These are phyloP conservation scores for Myxozyma geophila DNA, from an alignment of 805 yeast genomes.

Conservation along the genomic window DNA sequence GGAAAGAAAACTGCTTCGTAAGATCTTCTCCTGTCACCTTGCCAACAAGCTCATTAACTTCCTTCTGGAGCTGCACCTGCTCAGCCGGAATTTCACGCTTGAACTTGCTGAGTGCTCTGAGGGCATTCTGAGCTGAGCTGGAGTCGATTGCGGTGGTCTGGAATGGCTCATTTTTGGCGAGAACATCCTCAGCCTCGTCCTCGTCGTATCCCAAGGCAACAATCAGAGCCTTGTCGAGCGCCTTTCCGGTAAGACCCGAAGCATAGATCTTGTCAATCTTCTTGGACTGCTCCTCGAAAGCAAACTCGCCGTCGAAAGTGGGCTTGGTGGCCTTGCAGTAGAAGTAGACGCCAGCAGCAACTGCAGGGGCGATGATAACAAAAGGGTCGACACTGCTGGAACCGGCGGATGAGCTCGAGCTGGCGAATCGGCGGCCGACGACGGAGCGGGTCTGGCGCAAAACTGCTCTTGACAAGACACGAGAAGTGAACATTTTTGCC, in stretches of 20 bases:
- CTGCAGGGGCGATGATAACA: neutral
- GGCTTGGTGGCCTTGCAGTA: conserved; percentile 12
- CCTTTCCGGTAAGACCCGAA: neutral
- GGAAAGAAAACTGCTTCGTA: too few species aligned
- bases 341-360: conserved; percentile 9
- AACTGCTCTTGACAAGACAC: conserved; percentile 1
- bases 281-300: conserved; percentile 5
- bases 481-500: conserved; percentile 6
- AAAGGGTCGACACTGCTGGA: conserved; percentile 7
- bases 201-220: conserved; percentile 1
- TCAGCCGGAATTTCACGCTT: too few species aligned
- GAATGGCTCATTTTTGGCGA: too few species aligned
- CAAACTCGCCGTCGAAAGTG: neutral
- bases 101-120: too few species aligned
- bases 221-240: conserved; percentile 2
- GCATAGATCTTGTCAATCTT: conserved; percentile 3
- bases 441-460: conserved; percentile 6
- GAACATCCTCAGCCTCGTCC: neutral
- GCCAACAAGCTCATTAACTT: too few species aligned
- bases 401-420: conserved; percentile 3
- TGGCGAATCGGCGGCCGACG: conserved; percentile 17
- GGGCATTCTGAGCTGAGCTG: too few species aligned
- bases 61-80: too few species aligned
- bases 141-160: too few species aligned
- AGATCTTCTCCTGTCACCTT: too few species aligned